Base-by-base conservation (phyloP, 495 filamentous ascomycete species). In the Daldinia grandis region DNA sequence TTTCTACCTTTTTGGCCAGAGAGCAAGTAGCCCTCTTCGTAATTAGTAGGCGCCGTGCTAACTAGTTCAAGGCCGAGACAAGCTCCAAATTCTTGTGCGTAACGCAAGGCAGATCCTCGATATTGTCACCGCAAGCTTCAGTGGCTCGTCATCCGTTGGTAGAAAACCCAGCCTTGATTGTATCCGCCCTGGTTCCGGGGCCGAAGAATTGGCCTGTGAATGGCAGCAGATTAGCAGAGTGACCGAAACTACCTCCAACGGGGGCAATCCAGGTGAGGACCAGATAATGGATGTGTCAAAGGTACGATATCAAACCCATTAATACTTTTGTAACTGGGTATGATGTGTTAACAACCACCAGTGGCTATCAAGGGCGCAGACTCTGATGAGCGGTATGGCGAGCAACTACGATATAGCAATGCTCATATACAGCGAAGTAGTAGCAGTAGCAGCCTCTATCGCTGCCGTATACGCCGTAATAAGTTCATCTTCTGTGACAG, bases 31-130 rank as follows among this genome's bases (percentile, higher is more conserved):
- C 78, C 54, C 7, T 62, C 14, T 25, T 15, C 21, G 10, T 33
- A 40, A 15, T 14, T 54, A n/a, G 10, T 30, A 30, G 14, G 19
- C 19, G 30, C 35, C 66, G 14, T 75, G 68, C 64, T 69, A 51
- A 72, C 57, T 64, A 44, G 60, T 27, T 9, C 25, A 33, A 88
- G 85, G 84, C 69, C 76, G 74, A 57, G 86, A 93, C 64, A 89
- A 84, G 64, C 66, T 89, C 49, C 85, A 89, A 59, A 82, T 97
- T 27, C 79, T 97, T 58, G 75, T 87, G 33, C 84, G 86, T 30
- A 98, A 98, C 79, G 90, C 93, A 0, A 83, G 81, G 58, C 95
- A 99, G 74, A 88, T 99, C 27, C 78, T 91, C 27, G 86, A 85
- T 17, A 89, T 95, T 54, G 83, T 96, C 33, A 82, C 87, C 35